phyloP scores from a whole-genome alignment of 805 yeast genomes.

The Isabelozyma gotoi region DNA sequence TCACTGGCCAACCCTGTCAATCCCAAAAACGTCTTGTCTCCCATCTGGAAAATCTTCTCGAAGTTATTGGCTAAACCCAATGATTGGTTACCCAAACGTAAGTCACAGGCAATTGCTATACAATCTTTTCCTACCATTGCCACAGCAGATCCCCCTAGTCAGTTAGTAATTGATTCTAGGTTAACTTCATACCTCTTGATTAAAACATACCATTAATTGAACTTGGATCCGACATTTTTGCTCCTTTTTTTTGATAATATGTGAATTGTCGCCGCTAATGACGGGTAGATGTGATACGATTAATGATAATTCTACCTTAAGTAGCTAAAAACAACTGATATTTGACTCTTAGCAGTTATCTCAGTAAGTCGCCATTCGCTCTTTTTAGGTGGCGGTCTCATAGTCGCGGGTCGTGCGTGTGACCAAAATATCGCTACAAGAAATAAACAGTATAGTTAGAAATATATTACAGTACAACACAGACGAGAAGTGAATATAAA shows the following conservation, averaged over 20 bases:
- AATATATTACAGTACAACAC: no score
- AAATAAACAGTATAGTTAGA: no score
- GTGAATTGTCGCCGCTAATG: no score
- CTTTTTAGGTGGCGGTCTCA: no score
- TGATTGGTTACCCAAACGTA: slow-evolving; percentile 91
- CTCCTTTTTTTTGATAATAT: background rate
- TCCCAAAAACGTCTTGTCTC: slow-evolving; percentile 79
- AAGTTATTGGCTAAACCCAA: slow-evolving; percentile 89
- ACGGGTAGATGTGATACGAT: no score
- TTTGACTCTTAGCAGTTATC: no score
- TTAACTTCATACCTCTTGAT: no score
- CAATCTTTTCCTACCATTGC: slow-evolving; percentile 99
- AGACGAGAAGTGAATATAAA: no score
- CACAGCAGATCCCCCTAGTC: slow-evolving; percentile 85
- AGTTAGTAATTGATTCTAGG: slow-evolving; percentile 2
- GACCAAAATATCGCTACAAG: no score
- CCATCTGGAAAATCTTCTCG: slow-evolving; percentile 86
- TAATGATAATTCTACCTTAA: background rate
- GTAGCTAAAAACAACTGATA: background rate
- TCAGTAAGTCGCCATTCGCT: no score
- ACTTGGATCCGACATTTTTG: slow-evolving; percentile 73
- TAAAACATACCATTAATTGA: slow-evolving; percentile 69
- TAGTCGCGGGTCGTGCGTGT: no score
- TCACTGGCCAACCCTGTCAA: slow-evolving; percentile 95
- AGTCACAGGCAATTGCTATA: slow-evolving; percentile 95